Conservation (phyloP, 2,329 filamentous ascomycete genomes). For the Hypoxylon sp. region DNA sequence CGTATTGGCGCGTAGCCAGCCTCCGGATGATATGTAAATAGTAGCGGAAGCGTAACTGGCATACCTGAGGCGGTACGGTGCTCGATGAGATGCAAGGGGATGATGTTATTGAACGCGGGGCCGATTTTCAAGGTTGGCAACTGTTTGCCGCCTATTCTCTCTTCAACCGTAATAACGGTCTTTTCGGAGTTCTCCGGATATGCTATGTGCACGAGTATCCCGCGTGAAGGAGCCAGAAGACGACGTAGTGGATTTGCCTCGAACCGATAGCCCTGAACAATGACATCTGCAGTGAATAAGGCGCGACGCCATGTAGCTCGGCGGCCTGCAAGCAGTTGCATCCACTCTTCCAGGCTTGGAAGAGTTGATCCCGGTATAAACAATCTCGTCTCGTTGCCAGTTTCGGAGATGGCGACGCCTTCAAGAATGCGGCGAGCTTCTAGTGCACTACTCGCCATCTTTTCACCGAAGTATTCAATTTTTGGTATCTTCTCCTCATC, state of each 20-base stretch:
- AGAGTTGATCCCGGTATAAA: constrained; percentile 41
- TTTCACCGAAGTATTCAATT: constrained; percentile 76
- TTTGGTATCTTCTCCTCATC: constrained; percentile 72
- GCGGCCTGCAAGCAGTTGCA: constrained; percentile 38
- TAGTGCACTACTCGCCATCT: constrained; percentile 11
- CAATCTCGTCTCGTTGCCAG: constrained; percentile 30
- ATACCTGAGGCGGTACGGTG: constrained; percentile 86
- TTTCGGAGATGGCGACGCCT: constrained; percentile 41
- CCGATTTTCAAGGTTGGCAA: constrained; percentile 40
- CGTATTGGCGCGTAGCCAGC: constrained; percentile 93
- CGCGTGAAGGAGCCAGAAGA: constrained; percentile 39
- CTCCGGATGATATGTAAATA: constrained; percentile 93
- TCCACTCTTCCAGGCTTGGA: constrained; percentile 35
- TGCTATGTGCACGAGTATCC: constrained; percentile 34
- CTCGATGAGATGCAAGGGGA: constrained; percentile 89
- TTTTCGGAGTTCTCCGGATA: constrained; percentile 29
- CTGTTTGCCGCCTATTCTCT: constrained; percentile 33
- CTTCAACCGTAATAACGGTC: constrained; percentile 37
- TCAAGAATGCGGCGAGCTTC: constrained; percentile 18
- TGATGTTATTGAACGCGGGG: constrained; percentile 26
- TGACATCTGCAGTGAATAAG: constrained; percentile 32
- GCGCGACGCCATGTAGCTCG: constrained; percentile 39
- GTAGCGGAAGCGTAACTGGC: constrained; percentile 82
- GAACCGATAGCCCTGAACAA: constrained; percentile 38
- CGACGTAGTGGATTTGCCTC: constrained; percentile 40